Evolutionary conservation across 2,329 filamentous ascomycete species (phyloP).

Genomic region (Aspergillus ustus): DNA sequence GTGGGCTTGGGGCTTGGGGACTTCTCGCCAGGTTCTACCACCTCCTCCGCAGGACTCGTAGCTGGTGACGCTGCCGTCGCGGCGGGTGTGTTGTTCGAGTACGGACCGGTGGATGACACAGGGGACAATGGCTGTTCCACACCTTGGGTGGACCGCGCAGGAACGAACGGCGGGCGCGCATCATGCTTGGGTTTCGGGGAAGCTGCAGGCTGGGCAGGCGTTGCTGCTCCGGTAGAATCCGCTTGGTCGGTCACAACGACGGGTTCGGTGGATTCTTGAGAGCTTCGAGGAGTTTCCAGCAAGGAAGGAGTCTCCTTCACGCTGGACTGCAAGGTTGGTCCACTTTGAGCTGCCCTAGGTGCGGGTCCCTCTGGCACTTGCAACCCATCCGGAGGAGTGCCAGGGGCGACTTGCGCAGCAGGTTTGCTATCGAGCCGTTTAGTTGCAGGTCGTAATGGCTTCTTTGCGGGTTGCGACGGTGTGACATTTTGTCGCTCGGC

Average conservation of each 20-base stretch:
- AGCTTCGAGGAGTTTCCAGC: constrained; percentile 31
- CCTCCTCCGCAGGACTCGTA: constrained; percentile 74
- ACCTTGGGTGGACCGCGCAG: constrained; percentile 29
- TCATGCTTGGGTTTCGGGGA: constrained; percentile 34
- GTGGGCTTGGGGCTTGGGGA: constrained; percentile 37
- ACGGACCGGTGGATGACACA: constrained; percentile 69
- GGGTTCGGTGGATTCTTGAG: constrained; percentile 22
- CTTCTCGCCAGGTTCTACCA: constrained; percentile 49
- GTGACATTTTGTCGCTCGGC: constrained; percentile 8
- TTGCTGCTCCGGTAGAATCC: constrained; percentile 12
- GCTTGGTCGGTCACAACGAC: background rate
- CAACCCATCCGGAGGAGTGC: constrained; percentile 16
- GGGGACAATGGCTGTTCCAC: constrained; percentile 52
- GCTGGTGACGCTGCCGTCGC: constrained; percentile 71
- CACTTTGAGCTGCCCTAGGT: constrained; percentile 45
- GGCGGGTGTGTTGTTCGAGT: constrained; percentile 74
- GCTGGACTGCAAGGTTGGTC: constrained; percentile 56
- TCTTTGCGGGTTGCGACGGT: constrained; percentile 16
- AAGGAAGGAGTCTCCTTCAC: constrained; percentile 21
- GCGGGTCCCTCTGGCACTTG: constrained; percentile 20
- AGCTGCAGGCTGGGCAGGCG: constrained; percentile 21
- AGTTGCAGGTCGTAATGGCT: constrained; percentile 14
- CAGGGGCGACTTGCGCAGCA: constrained; percentile 17
- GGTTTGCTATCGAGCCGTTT: constrained; percentile 13
- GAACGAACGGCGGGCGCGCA: constrained; percentile 32